A percentile compares a stretch with the other conserved stretches of the same genome.
Conservation (phyloP, 306 rosid genomes). For the Vigna radiata region DNA sequence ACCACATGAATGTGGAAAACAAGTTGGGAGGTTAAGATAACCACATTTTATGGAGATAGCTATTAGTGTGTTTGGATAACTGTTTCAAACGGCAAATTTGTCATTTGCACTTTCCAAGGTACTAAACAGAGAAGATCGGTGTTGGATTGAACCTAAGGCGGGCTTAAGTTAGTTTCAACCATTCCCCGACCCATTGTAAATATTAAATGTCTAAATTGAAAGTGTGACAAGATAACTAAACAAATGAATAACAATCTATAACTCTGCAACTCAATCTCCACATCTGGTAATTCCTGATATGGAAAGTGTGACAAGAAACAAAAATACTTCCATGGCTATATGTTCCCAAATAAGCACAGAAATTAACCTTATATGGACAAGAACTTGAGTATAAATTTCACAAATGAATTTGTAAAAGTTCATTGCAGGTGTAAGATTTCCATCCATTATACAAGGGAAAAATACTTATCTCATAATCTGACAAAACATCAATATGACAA, state of each 20-base stretch:
- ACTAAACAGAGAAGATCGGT: neutral
- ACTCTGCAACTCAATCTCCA: neutral
- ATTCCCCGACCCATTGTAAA: neutral
- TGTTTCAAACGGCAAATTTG: neutral
- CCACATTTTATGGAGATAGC: neutral
- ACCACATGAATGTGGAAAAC: neutral
- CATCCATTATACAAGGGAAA: neutral
- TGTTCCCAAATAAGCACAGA: neutral
- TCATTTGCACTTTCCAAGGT: neutral
- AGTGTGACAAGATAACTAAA: neutral
- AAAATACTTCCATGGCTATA: neutral
- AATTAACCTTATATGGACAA: neutral
- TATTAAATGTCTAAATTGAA: neutral
- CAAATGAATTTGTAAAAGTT: neutral
- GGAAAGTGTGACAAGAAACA: neutral
- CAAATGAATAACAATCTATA: neutral
- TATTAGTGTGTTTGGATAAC: neutral
- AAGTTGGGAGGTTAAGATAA: neutral
- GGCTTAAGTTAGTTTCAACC: neutral
- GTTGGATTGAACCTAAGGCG: neutral
- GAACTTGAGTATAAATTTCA: conserved; percentile 17
- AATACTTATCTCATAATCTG: conserved; percentile 19
- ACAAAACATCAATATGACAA: conserved; percentile 22
- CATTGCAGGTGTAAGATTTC: neutral
- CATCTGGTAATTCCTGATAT: neutral